phyloP scores from a whole-genome alignment of 257 asterid genomes.

The Nicotiana otophora region DNA sequence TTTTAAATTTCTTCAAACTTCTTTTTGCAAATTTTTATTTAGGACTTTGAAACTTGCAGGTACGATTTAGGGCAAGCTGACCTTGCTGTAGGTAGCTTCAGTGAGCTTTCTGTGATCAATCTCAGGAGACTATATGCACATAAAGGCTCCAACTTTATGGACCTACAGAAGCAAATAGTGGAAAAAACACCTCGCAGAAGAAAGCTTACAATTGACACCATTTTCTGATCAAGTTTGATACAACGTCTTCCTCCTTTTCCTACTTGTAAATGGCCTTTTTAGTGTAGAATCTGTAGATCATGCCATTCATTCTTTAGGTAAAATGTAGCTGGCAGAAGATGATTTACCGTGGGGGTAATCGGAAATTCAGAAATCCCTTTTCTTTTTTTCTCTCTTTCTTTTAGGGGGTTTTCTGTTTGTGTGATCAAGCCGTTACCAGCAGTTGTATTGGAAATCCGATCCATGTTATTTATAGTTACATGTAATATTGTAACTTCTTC shows the following conservation, averaged over 20 bases:
- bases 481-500: not conserved
- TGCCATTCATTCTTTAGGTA: not conserved
- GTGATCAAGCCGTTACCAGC: not conserved
- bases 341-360: not conserved
- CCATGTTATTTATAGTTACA: not conserved
- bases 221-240: constrained; percentile 34
- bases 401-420: not conserved
- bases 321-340: not conserved
- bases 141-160: constrained; percentile 86
- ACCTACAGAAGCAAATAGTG: constrained; percentile 67
- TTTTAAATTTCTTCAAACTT: not conserved
- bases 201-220: constrained; percentile 84
- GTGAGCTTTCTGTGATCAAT: constrained; percentile 86
- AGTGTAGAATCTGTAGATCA: constrained; percentile 2
- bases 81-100: constrained; percentile 68
- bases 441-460: not conserved
- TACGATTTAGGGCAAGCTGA: constrained; percentile 86
- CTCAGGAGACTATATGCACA: constrained; percentile 82
- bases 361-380: not conserved
- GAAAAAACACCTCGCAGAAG: constrained; percentile 69
- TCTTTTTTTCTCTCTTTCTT: not conserved
- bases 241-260: not conserved
- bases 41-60: constrained; percentile 34
- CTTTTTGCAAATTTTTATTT: not conserved
- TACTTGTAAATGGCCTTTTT: constrained; percentile 19